Base-by-base conservation (phyloP, 2,329 filamentous ascomycete species). In the Aspergillus puulaauensis region DNA sequence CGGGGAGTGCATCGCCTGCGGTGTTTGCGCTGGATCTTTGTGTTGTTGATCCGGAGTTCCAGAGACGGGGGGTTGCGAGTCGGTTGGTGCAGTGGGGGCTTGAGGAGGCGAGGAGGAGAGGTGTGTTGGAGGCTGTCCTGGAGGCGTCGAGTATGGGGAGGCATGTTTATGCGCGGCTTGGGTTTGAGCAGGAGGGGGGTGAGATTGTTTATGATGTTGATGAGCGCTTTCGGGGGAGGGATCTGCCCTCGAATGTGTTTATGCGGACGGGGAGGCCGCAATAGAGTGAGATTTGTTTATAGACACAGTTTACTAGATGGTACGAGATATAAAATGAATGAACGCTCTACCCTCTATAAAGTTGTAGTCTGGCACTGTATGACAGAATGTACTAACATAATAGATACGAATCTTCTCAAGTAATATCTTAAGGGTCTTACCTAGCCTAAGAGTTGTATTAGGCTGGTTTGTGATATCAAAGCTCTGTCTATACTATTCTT, bases 31-130 rank as follows among this genome's bases (percentile, higher is more conserved):
- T 86, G 54, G 79, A 82, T 54, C 60, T 82, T 2, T 83, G 82
- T 58, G 79, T 72, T 15, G 82, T 85, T 5, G 76, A 85, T 58
- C 83, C 83, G 1, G 71, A 65, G 0, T 83, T 80, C 55, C 84
- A 86, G 64, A 73, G 82, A 11, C 67, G 70, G 24, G 75, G 81
- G 0, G 74, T 82, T 53, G 81, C 80, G 8, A 68, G 61, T 23
- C 67, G 62, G 51, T 62, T 83, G 53, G 81, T 82, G 11, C 70
- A 74, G 61, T 83, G 79, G 79, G 81, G 81, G 0, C 67, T 58
- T 17, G 45, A 27, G 3, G 52, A 58, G 35, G 56, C 56, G 23
- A 45, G 27, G 52, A 12, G 48, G 81, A 8, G 75, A 73, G 5
- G 78, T 77, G 71, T 78, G 76, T 57, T 79, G 11, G 79, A 83